Conservation (phyloP, 1,284 basidiomycete species). For the Phellopilus nigrolimitatus region DNA sequence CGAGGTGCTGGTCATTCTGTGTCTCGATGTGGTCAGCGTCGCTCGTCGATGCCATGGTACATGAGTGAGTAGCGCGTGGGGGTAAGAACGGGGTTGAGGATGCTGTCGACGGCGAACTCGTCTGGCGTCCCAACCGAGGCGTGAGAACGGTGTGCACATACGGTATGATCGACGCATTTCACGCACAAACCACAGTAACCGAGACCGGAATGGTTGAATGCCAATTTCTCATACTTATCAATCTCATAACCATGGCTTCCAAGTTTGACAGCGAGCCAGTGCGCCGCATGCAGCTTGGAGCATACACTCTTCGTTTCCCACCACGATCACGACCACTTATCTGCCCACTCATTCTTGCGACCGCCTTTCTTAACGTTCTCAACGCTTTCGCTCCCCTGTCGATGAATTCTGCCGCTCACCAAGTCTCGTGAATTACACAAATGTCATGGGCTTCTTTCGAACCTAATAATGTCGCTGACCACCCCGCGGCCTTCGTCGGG, state of each 20-base stretch:
- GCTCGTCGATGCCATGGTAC: slow-evolving; percentile 18
- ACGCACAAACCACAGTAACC: too few relatives aligned
- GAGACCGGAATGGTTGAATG: too few relatives aligned
- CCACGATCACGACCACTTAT: too few relatives aligned
- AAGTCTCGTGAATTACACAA: neutral
- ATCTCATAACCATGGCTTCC: too few relatives aligned
- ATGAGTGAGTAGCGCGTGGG: neutral
- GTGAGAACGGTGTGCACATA: too few relatives aligned
- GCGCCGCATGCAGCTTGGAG: too few relatives aligned
- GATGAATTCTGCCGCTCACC: neutral
- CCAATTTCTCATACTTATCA: too few relatives aligned
- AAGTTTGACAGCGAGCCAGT: too few relatives aligned
- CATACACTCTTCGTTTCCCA: neutral
- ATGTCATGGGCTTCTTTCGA: slow-evolving; percentile 18
- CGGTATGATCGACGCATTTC: too few relatives aligned
- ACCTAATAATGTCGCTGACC: slow-evolving; percentile 22
- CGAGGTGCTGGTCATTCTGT: slow-evolving; percentile 78
- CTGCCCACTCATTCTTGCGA: neutral
- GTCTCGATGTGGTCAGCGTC: slow-evolving; percentile 60
- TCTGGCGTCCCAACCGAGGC: too few relatives aligned
- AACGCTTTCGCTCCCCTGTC: neutral
- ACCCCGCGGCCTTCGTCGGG: slow-evolving; percentile 27
- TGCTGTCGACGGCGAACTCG: too few relatives aligned
- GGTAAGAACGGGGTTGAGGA: too few relatives aligned
- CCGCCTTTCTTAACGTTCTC: neutral